Conservation (phyloP, 306 rosid genomes). For the Vigna unguiculata region DNA sequence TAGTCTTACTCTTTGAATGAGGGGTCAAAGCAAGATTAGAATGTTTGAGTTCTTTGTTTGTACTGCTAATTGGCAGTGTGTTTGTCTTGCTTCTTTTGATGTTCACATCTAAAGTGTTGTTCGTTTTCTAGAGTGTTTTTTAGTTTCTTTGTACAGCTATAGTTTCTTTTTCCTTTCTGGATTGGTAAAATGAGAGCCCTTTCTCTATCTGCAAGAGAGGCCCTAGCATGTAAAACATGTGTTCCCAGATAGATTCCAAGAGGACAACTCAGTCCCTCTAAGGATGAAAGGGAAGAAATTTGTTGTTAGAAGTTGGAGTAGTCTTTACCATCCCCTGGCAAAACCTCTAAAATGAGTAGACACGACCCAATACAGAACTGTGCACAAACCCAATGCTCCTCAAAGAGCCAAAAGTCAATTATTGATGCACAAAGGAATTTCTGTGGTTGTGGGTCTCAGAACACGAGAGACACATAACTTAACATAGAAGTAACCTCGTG, state of each 20-base stretch:
- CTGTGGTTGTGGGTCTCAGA: background rate
- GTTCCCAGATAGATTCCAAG: no score
- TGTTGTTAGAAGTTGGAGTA: background rate
- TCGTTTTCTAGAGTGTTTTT: no score
- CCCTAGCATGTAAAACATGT: no score
- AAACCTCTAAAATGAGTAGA: background rate
- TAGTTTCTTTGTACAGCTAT: no score
- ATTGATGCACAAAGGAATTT: background rate
- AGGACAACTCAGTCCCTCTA: no score
- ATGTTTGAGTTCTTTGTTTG: no score
- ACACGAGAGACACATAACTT: background rate
- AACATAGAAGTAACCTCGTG: background rate
- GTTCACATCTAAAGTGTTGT: no score
- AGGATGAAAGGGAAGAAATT: background rate
- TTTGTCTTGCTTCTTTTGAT: no score
- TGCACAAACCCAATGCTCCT: background rate
- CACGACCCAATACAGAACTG: background rate
- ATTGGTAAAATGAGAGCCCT: no score
- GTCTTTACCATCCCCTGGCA: background rate
- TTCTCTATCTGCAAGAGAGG: no score
- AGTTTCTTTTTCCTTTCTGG: no score
- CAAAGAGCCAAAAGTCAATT: background rate
- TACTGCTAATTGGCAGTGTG: no score
- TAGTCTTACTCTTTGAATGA: background rate
- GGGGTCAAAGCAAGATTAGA: background rate